Percentiles rank a stretch among this genome's conserved stretches.
These are phyloP conservation scores for Batkoa obscura DNA, from an alignment of 371 early-diverging fungal genomes.

Conservation along the genomic window DNA sequence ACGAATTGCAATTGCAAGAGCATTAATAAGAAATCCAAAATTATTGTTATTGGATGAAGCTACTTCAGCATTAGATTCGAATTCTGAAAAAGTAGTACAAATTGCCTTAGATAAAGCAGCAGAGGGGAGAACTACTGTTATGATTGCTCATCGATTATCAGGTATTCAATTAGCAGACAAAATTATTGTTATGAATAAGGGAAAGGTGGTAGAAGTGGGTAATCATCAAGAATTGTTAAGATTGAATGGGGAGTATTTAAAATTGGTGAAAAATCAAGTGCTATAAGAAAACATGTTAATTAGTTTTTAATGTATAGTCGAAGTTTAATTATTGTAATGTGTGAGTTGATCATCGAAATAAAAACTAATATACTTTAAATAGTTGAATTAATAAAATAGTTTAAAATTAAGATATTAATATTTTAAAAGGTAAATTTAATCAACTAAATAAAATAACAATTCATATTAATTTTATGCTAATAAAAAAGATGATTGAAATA, in stretches of 20 bases:
- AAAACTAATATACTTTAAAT: too few species aligned
- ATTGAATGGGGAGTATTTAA: background rate
- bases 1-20: slow-evolving; percentile 41
- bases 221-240: slow-evolving; percentile 30
- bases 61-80: slow-evolving; percentile 65
- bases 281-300: too few species aligned
- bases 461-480: too few species aligned
- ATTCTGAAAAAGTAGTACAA: slow-evolving; percentile 21
- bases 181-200: slow-evolving; percentile 37
- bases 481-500: too few species aligned
- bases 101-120: slow-evolving; percentile 28
- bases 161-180: slow-evolving; percentile 47
- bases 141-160: slow-evolving; percentile 47
- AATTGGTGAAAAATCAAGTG: slow-evolving; percentile 11
- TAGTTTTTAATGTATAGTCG: too few species aligned
- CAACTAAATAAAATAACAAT: too few species aligned
- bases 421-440: too few species aligned
- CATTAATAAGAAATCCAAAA: slow-evolving; percentile 44
- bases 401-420: too few species aligned
- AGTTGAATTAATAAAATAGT: too few species aligned
- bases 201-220: slow-evolving; percentile 33
- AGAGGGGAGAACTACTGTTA: slow-evolving; percentile 38
- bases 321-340: too few species aligned
- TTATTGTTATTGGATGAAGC: slow-evolving; percentile 76
- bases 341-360: too few species aligned